These are phyloP conservation scores for Carex littledalei DNA, from an alignment of 176 grass and related monocot genomes.

Conservation along the genomic window DNA sequence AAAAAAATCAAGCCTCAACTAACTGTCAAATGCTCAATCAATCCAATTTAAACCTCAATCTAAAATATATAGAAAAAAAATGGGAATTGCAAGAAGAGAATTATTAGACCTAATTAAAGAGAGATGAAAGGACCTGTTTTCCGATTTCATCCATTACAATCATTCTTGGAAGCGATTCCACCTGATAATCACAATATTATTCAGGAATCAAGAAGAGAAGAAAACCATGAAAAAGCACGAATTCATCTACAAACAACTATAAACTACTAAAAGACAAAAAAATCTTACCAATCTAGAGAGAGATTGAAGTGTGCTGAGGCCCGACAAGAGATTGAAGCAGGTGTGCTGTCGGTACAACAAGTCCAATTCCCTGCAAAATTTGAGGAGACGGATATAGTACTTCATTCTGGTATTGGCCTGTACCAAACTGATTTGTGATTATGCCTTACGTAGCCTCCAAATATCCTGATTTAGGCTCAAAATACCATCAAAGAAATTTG, in stretches of 20 bases:
- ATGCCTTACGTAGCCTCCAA: background rate
- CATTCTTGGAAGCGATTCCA: slow-evolving; percentile 89
- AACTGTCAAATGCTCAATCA: background rate
- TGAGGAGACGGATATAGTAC: background rate
- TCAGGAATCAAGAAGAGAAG: slow-evolving; percentile 10
- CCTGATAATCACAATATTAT: slow-evolving; percentile 40
- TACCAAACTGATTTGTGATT: background rate
- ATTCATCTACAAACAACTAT: background rate
- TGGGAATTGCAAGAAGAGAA: background rate
- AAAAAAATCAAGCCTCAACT: background rate
- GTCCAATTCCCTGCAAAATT: slow-evolving; percentile 84
- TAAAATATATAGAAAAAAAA: background rate
- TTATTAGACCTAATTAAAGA: background rate
- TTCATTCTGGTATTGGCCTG: background rate
- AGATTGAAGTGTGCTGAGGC: slow-evolving; percentile 82
- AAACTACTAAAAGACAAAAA: slow-evolving; percentile 6
- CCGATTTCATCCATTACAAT: slow-evolving; percentile 99
- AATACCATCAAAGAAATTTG: background rate
- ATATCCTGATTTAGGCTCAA: background rate
- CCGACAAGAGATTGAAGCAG: slow-evolving; percentile 80
- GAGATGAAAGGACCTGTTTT: slow-evolving; percentile 57
- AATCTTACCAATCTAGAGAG: slow-evolving; percentile 80
- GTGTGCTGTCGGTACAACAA: slow-evolving; percentile 79
- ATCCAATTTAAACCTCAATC: background rate
- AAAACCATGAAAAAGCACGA: slow-evolving; percentile 20